Evolutionary conservation across 2,329 filamentous ascomycete species (phyloP), one percentile per base, ranked within the genome.

Genomic region (Magnaporthiopsis poae): DNA sequence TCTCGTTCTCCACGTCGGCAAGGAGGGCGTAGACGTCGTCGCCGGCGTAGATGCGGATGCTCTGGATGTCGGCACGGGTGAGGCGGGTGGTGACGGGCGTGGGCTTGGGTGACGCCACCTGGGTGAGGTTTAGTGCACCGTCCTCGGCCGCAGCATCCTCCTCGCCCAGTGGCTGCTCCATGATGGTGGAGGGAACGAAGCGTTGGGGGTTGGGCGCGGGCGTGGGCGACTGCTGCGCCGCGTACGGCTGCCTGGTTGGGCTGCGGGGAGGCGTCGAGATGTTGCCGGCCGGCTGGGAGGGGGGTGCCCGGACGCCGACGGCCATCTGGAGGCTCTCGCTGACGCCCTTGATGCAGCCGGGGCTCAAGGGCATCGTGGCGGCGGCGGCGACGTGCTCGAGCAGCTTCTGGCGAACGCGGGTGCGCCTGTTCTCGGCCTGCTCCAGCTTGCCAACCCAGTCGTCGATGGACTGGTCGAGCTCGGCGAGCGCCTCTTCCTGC

Each of bases 371-470:
- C 15, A 89, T 79, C 8, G 84, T 85, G 65, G 85, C 79, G 2
- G 90, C 88, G 21, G 89, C 90, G 62, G 90, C 90, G 65, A 93
- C 87, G 73, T 94, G 90, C 76, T 94, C 90, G 3, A 94, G 83
- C 15, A 94, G 80, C 80, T 92, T 94, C 74, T 93, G 90, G 56
- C 90, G 85, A 61, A 94, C 86, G 8, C 89, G 83, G 21, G 87
- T 88, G 60, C 90, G 86, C 72, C 90, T 83, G 74, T 92, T 91
- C 75, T 94, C 90, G 12, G 90, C 89, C 69, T 89, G 84, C 73
- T 93, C 90, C n/a, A 93, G 83, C 78, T 93, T 93, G 71, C 79
- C 81, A 63, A 90, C 86, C 88, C 90, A 93, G 73, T 92, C 89
- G 72, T 93, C 90, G 69, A 94, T 93, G 2, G 88, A 90, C 21